These are phyloP conservation scores for Friedmanniomyces endolithicus DNA, from an alignment of 495 filamentous ascomycete species.

Conservation along the genomic window DNA sequence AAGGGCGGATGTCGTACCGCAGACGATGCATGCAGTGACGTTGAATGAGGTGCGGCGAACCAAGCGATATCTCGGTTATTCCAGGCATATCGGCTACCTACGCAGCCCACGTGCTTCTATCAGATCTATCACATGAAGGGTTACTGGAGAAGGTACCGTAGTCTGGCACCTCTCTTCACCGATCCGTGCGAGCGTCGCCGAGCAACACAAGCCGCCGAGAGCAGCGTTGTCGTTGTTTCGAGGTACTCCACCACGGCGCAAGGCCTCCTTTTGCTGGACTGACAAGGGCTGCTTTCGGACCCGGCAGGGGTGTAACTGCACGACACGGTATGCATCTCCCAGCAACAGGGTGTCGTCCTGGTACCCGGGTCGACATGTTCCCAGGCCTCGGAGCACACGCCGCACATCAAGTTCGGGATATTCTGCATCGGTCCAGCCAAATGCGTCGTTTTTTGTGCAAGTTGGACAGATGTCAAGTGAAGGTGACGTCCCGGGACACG, in stretches of 20 bases:
- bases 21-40: background rate
- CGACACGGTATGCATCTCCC: slow-evolving; percentile 4
- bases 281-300: background rate
- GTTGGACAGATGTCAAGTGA: background rate
- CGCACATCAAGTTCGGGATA: no score
- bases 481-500: background rate
- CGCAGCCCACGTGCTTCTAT: background rate
- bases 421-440: background rate
- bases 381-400: background rate
- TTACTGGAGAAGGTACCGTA: background rate
- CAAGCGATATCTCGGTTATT: background rate
- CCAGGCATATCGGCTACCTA: background rate
- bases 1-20: background rate
- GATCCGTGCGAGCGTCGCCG: background rate
- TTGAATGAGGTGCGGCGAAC: background rate
- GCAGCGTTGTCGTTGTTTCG: slow-evolving; percentile 8
- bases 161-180: background rate
- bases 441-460: background rate
- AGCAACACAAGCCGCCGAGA: background rate
- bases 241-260: slow-evolving; percentile 2
- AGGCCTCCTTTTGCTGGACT: slow-evolving; percentile 5
- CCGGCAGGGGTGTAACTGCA: background rate
- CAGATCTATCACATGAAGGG: background rate
- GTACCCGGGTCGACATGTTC: background rate
- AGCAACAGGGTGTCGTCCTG: background rate